Conservation (phyloP, 257 asterid species). For the Rehmannia glutinosa region DNA sequence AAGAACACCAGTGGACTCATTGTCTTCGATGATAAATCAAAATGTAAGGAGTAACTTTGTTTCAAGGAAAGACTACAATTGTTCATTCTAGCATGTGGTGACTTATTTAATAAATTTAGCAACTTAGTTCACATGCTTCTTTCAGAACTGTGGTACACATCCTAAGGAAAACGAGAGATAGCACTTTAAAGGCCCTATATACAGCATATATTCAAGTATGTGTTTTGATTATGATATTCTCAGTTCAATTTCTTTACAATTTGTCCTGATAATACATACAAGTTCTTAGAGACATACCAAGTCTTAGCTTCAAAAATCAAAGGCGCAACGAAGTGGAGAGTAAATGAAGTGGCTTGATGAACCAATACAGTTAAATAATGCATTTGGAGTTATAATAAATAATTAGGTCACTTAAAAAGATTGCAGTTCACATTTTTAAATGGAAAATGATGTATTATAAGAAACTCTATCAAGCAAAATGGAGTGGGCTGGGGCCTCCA, state of each 20-base stretch:
- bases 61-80: neutral
- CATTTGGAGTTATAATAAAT: constrained; percentile 15
- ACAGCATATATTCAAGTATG: neutral
- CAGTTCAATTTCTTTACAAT: neutral
- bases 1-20: neutral
- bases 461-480: constrained; percentile 25
- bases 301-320: neutral
- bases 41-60: neutral
- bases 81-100: neutral
- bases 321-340: constrained; percentile 11
- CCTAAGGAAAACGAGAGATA: neutral
- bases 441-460: constrained; percentile 18
- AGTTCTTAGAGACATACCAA: neutral
- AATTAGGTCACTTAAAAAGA: constrained; percentile 14
- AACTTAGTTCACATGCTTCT: neutral
- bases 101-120: neutral
- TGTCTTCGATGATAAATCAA: constrained; percentile 5
- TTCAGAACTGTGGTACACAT: constrained; percentile 2
- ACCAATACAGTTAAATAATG: constrained; percentile 17
- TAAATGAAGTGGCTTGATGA: constrained; percentile 11
- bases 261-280: neutral
- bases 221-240: neutral
- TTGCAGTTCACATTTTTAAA: constrained; percentile 15
- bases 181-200: too few relatives aligned
- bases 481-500: constrained; percentile 36